phyloP scores from a whole-genome alignment of 2,329 filamentous ascomycete genomes.

The Aspergillus eucalypticola region DNA sequence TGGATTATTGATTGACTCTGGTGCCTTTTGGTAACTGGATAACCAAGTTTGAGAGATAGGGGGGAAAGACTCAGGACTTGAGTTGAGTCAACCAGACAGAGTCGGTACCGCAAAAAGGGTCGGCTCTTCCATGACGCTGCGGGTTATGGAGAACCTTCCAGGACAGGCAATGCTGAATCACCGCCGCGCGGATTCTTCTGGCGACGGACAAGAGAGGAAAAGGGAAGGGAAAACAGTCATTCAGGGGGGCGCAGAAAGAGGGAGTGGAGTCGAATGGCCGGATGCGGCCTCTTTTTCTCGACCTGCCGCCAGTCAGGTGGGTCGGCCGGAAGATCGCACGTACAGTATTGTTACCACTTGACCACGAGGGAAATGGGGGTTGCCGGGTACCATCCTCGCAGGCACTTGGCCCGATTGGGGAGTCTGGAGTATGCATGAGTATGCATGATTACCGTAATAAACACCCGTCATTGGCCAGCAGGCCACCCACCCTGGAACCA shows the following conservation, averaged over 20 bases:
- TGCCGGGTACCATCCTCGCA: background rate
- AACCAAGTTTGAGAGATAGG: too few relatives aligned
- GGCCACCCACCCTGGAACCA: constrained; percentile 6
- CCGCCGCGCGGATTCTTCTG: constrained; percentile 9
- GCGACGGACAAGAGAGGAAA: background rate
- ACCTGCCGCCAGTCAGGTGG: constrained; percentile 20
- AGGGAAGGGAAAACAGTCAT: constrained; percentile 13
- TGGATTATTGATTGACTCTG: too few relatives aligned
- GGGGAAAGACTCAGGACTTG: too few relatives aligned
- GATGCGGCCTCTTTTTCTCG: constrained; percentile 17
- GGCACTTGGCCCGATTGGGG: background rate
- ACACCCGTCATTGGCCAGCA: constrained; percentile 9
- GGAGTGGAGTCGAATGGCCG: constrained; percentile 14
- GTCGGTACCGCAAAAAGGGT: background rate
- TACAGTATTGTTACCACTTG: constrained; percentile 24
- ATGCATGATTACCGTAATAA: constrained; percentile 19
- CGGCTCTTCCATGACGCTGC: background rate
- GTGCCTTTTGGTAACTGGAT: too few relatives aligned
- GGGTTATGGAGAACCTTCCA: background rate
- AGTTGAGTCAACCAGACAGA: too few relatives aligned
- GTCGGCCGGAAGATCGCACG: constrained; percentile 18
- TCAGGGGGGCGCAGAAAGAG: constrained; percentile 16
- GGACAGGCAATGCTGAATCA: constrained; percentile 1
- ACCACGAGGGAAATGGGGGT: constrained; percentile 24
- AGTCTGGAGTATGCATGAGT: background rate